Base-by-base conservation (phyloP, 2,329 filamentous ascomycete genomes). In the Penicillium sp. region DNA sequence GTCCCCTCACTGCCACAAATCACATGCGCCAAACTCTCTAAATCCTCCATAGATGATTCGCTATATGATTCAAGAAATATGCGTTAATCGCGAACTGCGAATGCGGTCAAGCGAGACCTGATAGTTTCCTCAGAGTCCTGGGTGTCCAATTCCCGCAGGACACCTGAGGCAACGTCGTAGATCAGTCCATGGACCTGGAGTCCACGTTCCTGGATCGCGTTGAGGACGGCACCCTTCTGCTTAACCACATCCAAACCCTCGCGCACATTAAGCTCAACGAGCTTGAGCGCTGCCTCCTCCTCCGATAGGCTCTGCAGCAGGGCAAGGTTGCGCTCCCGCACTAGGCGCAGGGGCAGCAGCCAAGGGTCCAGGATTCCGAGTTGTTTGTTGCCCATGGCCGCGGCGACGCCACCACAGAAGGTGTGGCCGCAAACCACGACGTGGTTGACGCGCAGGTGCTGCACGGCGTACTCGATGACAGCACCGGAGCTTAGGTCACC, bases 401-500 rank as follows among this genome's bases (percentile, higher is more conserved):
- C 84, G 19, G 76, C 77, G 26, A 85, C 82, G 55, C 85, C 85
- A 43, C 85, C 85, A 64, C 85, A 87, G 52, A 74, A 77, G 0
- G 84, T 86, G 70, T 87, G 85, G 4, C 85, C 85, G 67, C 83
- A 86, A 24, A 87, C 76, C 47, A 87, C 80, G 54, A 87, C 78
- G 73, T 85, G 82, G 64, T 84, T 82, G 61, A 89, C 86, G 66
- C 88, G 85, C 35, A 96, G 79, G 70, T 90, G 81, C 56, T 77
- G 79, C 57, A 96, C 90, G 44, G 90, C 89, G 71, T 88, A 96
- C 70, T 93, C 88, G 70, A 96, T 87, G 46, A 93, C 90, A 54
- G 86, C 84, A 11, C 86, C 82, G 33, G 87, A 86, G 77, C 86
- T 90, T 73, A 93, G 84, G 73, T 96, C 91, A 66, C 86, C 86